Conservation (phyloP, 768 basidiomycete genomes). For the Dentipellis fragilis region DNA sequence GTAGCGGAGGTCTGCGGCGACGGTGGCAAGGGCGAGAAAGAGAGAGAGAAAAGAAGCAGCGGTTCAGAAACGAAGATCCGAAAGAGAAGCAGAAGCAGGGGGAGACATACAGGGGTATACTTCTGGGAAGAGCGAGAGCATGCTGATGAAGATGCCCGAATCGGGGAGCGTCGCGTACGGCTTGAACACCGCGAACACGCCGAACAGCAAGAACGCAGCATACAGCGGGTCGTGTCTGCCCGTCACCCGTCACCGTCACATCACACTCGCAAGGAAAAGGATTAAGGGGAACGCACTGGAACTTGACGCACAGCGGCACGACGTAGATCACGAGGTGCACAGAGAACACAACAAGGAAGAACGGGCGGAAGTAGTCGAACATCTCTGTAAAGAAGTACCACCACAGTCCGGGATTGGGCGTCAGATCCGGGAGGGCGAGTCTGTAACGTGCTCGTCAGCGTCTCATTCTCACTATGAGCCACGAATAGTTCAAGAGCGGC, state of each 20-base stretch:
- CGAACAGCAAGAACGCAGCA: conserved; percentile 64
- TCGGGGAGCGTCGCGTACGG: conserved; percentile 88
- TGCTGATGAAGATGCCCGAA: conserved; percentile 74
- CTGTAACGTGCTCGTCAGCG: conserved; percentile 28
- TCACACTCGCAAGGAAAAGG: background rate
- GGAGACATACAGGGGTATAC: conserved; percentile 62
- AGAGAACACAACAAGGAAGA: conserved; percentile 91
- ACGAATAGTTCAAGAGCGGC: background rate
- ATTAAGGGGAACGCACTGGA: conserved; percentile 45
- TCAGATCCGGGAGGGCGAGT: conserved; percentile 75
- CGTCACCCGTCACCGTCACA: background rate
- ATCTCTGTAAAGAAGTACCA: conserved; percentile 99
- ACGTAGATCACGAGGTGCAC: conserved; percentile 83
- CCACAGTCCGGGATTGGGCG: conserved; percentile 90
- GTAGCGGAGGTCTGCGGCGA: conserved; percentile 62
- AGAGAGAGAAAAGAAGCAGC: no score
- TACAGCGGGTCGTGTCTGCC: conserved; percentile 77
- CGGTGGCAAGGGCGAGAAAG: background rate
- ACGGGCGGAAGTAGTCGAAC: conserved; percentile 95
- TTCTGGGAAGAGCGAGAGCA: conserved; percentile 79
- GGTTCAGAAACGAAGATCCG: no score
- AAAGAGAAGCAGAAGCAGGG: background rate
- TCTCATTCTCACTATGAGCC: background rate
- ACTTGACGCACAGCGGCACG: conserved; percentile 78
- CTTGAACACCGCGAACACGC: conserved; percentile 79